Evolutionary conservation across 2,329 filamentous ascomycete genomes (phyloP), one percentile per base, ranked within the genome.

Genomic region (Aspergillus sp.): DNA sequence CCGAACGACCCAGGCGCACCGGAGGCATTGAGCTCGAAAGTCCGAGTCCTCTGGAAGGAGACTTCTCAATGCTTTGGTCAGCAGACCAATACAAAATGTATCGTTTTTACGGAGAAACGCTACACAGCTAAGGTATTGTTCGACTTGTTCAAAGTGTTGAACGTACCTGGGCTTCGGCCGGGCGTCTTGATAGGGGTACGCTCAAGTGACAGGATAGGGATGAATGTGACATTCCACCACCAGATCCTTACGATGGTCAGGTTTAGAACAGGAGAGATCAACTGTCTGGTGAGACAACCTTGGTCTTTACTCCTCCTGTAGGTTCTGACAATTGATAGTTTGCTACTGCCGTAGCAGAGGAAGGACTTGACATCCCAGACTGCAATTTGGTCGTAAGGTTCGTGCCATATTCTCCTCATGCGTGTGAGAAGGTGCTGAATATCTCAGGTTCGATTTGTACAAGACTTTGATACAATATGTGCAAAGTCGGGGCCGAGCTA

Each of bases 401-500:
- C 45, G 51, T 30, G 26, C 41, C 38, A 33, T 17, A 1, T 2
- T 16, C 10, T 4, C 11, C 11, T 20, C 3, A 1, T 33, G 2
- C 2, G 19, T 19, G 9, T 20, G 35, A 17, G 16, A 2, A 38
- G 22, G 11, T 42, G n/a, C 57, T 65, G 26, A 66, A 22, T 16
- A 3, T 38, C 3, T 10, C 43, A 74, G 92, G 2, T 99, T 96
- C 63, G 90, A 97, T 65, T 80, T 95, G 2, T 96, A 91, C 71
- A 79, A 81, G 10, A 96, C 93, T 0, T 85, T 96, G 70, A 97
- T 97, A 48, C 89, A 95, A 65, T 97, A 96, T 66, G 86, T 97
- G 17, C 94, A 99, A 69, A 96, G 92, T 13, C 83, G 90, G 56
- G 94, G 94, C 0, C 83, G 94, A 49, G 94, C 94, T 11, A 82